Evolutionary conservation across 306 rosid species (phyloP).

Genomic region (Begonia fuchsioides): DNA sequence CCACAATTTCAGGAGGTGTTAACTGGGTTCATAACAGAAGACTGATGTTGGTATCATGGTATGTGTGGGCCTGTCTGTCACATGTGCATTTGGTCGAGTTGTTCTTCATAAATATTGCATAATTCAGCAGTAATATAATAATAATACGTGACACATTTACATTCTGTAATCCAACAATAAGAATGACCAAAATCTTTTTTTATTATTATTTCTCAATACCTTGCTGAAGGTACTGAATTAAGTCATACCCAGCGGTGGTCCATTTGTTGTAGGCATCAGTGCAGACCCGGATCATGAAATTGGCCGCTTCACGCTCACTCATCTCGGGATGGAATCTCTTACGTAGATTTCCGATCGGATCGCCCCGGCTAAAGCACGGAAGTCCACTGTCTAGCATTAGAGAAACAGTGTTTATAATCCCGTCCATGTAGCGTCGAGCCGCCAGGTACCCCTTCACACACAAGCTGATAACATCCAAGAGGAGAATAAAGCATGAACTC

Average conservation of each 20-base stretch:
- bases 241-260: conserved; percentile 98
- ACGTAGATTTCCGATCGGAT: conserved; percentile 93
- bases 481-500: neutral
- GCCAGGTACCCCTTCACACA: conserved; percentile 97
- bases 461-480: conserved; percentile 50
- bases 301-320: conserved; percentile 95
- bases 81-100: too few relatives aligned
- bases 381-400: conserved; percentile 90
- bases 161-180: too few relatives aligned
- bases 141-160: too few relatives aligned
- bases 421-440: conserved; percentile 78
- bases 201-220: conserved; percentile 98
- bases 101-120: too few relatives aligned
- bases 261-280: conserved; percentile 97
- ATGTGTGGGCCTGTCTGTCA: too few relatives aligned
- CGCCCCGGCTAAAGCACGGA: conserved; percentile 98
- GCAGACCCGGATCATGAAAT: conserved; percentile 90
- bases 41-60: too few relatives aligned
- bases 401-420: conserved; percentile 65
- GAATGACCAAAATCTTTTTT: neutral
- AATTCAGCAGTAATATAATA: too few relatives aligned
- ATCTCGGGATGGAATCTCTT: conserved; percentile 96
- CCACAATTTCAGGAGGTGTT: too few relatives aligned
- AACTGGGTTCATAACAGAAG: too few relatives aligned
- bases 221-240: conserved; percentile 94